These are phyloP conservation scores for Tetrapisispora iriomotensis DNA, from an alignment of 805 yeast species.

Conservation along the genomic window DNA sequence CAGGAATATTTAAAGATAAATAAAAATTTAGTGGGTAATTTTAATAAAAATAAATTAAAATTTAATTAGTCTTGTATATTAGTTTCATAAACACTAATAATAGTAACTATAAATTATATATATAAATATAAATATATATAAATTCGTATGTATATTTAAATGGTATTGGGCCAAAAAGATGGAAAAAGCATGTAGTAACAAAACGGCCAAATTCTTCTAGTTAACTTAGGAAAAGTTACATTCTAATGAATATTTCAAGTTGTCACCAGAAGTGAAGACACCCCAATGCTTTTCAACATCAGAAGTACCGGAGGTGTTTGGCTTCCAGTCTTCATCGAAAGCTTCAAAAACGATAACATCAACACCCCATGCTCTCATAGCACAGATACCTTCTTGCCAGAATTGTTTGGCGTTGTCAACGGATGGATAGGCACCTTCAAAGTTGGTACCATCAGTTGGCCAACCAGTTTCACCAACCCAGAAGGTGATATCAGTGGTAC, in stretches of 20 bases:
- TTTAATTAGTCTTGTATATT: too few relatives aligned
- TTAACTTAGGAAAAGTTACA: conserved; percentile 34
- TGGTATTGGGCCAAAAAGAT: too few relatives aligned
- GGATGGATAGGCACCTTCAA: conserved; percentile 56
- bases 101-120: too few relatives aligned
- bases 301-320: conserved; percentile 73
- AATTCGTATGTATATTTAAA: too few relatives aligned
- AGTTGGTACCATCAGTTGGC: conserved; percentile 81
- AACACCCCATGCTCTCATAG: conserved; percentile 91
- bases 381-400: conserved; percentile 88
- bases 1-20: too few relatives aligned
- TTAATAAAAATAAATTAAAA: too few relatives aligned
- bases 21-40: too few relatives aligned
- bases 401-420: conserved; percentile 62
- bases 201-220: too few relatives aligned
- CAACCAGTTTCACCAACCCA: conserved; percentile 98
- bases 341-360: conserved; percentile 92
- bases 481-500: conserved; percentile 74
- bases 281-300: conserved; percentile 96
- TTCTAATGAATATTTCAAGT: conserved; percentile 36
- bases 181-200: too few relatives aligned
- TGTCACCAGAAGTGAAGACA: conserved; percentile 50
- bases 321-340: conserved; percentile 94
- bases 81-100: too few relatives aligned
- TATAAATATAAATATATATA: too few relatives aligned